A percentile compares a stretch with the other conserved stretches of the same genome.
These are phyloP conservation scores for Drechslerella coelobrocha DNA, from an alignment of 2,329 filamentous ascomycete genomes.

Conservation along the genomic window DNA sequence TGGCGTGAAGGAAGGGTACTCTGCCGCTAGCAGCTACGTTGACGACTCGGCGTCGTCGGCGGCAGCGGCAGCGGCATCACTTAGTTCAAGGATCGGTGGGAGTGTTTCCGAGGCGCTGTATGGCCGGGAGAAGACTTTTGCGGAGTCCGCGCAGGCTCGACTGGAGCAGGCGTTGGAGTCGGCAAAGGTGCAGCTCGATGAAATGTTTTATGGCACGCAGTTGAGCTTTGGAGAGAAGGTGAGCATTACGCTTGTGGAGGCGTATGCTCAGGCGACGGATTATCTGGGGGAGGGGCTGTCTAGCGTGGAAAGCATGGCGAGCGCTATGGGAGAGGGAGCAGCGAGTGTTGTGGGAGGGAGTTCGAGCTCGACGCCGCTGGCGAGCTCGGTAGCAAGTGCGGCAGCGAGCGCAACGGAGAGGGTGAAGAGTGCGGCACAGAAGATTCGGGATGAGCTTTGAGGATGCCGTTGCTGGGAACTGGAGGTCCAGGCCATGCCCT, in stretches of 20 bases:
- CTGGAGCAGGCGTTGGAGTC: conserved; percentile 50
- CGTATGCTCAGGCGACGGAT: conserved; percentile 43
- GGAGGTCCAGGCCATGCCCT: conserved; percentile 2
- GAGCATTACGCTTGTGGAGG: conserved; percentile 41
- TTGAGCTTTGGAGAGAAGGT: conserved; percentile 46
- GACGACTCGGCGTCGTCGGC: conserved; percentile 43
- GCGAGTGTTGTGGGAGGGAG: conserved; percentile 32
- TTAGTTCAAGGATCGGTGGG: conserved; percentile 34
- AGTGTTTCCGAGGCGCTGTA: conserved; percentile 37
- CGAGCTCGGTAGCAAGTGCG: conserved; percentile 48
- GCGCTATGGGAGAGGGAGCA: conserved; percentile 19
- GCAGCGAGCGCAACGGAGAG: conserved; percentile 58
- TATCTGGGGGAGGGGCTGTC: conserved; percentile 25
- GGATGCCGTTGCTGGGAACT: conserved; percentile 21
- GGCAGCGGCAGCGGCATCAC: conserved; percentile 36
- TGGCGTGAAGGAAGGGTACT: conserved; percentile 28
- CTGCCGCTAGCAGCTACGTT: conserved; percentile 39
- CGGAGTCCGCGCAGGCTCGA: conserved; percentile 29
- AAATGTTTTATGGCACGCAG: conserved; percentile 49
- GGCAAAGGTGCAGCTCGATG: conserved; percentile 51
- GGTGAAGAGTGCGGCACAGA: conserved; percentile 53
- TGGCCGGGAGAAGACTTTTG: conserved; percentile 37
- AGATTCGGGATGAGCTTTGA: conserved; percentile 53
- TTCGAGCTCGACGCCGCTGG: conserved; percentile 42
- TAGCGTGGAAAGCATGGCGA: conserved; percentile 31